phyloP scores from a whole-genome alignment of 805 yeast species.

The Hanseniaspora pseudoguilliermondii region DNA sequence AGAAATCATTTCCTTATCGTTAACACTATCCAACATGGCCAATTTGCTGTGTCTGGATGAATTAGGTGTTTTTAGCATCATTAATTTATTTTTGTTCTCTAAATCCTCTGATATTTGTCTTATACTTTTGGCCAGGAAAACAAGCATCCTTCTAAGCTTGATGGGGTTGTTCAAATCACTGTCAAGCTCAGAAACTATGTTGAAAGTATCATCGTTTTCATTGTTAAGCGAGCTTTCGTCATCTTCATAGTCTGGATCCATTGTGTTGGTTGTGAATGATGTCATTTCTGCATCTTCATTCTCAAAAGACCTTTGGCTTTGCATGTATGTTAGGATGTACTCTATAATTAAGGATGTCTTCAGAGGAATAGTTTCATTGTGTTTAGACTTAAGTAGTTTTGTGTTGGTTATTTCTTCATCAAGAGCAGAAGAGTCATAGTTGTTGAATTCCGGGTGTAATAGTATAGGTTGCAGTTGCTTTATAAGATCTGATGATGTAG shows the following conservation, averaged over 20 bases:
- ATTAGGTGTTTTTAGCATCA: neutral
- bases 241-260: neutral
- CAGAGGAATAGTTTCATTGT: neutral
- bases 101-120: neutral
- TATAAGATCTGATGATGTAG: slow-evolving; percentile 8
- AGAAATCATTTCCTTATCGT: neutral
- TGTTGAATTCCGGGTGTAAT: neutral
- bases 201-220: neutral
- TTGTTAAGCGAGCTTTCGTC: neutral
- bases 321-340: slow-evolving; percentile 6
- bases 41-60: slow-evolving; percentile 1
- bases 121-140: neutral
- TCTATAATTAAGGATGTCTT: neutral
- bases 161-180: neutral
- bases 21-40: neutral
- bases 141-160: neutral
- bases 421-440: neutral
- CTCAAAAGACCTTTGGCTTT: neutral
- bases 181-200: neutral
- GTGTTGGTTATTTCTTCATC: slow-evolving; percentile 10
- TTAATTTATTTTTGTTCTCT: neutral
- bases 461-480: slow-evolving; percentile 7
- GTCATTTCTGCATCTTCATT: neutral
- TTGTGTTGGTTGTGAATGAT: neutral
- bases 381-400: neutral